Evolutionary conservation across 2,329 filamentous ascomycete species (phyloP).

Genomic region (Phialocephala sp.): DNA sequence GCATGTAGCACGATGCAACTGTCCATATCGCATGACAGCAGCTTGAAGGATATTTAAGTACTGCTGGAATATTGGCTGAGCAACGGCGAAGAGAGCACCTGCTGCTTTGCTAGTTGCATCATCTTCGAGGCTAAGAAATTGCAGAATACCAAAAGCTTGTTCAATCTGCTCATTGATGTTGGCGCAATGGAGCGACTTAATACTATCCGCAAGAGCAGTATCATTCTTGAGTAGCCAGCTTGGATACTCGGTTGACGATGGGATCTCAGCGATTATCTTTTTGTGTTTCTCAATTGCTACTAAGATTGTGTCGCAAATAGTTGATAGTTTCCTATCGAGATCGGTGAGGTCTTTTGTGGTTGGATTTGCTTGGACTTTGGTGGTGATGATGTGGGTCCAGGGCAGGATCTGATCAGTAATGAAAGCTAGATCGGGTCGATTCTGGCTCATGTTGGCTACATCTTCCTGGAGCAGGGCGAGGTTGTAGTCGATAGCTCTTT

Average conservation of each 20-base stretch:
- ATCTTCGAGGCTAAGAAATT: constrained; percentile 51
- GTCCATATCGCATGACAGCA: constrained; percentile 61
- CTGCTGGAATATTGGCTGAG: constrained; percentile 75
- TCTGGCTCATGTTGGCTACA: constrained; percentile 50
- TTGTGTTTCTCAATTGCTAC: constrained; percentile 78
- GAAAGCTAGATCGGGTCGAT: constrained; percentile 66
- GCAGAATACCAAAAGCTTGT: constrained; percentile 52
- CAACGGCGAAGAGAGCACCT: constrained; percentile 62
- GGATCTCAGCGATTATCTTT: constrained; percentile 58
- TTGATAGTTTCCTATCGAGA: constrained; percentile 65
- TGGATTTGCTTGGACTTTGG: constrained; percentile 19
- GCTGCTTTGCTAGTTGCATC: constrained; percentile 50
- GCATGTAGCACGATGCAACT: constrained; percentile 72
- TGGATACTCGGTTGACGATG: constrained; percentile 63
- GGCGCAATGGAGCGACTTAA: constrained; percentile 39
- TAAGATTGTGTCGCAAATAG: constrained; percentile 75
- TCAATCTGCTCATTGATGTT: constrained; percentile 46
- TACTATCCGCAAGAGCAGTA: constrained; percentile 29
- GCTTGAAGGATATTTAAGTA: constrained; percentile 69
- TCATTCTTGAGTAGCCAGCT: constrained; percentile 62
- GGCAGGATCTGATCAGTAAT: constrained; percentile 67
- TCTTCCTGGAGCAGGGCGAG: constrained; percentile 29
- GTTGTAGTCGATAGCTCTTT: constrained; percentile 29
- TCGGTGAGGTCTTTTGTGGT: constrained; percentile 38
- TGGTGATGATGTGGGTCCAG: constrained; percentile 58